Conservation (phyloP, 2,329 filamentous ascomycete genomes). For the Talaromyces sp. region DNA sequence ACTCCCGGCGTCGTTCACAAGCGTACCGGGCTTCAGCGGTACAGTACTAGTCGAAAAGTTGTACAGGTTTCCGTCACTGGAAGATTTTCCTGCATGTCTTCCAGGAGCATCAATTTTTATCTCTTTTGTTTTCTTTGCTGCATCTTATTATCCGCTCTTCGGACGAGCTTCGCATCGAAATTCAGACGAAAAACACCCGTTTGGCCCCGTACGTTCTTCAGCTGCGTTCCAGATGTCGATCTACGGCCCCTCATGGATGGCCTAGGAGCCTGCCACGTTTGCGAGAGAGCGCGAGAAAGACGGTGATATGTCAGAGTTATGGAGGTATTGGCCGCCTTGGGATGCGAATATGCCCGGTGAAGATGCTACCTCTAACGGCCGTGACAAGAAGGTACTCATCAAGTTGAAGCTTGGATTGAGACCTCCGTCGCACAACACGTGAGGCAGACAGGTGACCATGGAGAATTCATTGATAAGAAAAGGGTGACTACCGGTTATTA, state of each 20-base stretch:
- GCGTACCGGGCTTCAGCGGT: neutral
- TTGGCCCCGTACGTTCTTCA: slow-evolving; percentile 2
- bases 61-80: neutral
- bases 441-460: neutral
- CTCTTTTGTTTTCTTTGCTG: neutral
- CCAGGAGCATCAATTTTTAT: neutral
- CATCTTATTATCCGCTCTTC: slow-evolving; percentile 2
- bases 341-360: neutral
- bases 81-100: neutral
- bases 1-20: neutral
- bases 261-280: neutral
- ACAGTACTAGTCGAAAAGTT: too few relatives aligned
- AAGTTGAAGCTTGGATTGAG: neutral
- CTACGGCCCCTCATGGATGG: neutral
- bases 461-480: neutral
- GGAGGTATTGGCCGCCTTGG: slow-evolving; percentile 2
- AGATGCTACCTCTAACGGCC: slow-evolving; percentile 1
- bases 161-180: neutral
- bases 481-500: neutral
- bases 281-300: neutral
- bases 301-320: slow-evolving; percentile 1
- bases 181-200: neutral
- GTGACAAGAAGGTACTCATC: slow-evolving; percentile 5
- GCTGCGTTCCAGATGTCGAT: neutral
- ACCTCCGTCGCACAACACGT: neutral